Evolutionary conservation across 108 stramenopile genomes (phyloP).

Genomic region (Discostella stelligeroides): DNA sequence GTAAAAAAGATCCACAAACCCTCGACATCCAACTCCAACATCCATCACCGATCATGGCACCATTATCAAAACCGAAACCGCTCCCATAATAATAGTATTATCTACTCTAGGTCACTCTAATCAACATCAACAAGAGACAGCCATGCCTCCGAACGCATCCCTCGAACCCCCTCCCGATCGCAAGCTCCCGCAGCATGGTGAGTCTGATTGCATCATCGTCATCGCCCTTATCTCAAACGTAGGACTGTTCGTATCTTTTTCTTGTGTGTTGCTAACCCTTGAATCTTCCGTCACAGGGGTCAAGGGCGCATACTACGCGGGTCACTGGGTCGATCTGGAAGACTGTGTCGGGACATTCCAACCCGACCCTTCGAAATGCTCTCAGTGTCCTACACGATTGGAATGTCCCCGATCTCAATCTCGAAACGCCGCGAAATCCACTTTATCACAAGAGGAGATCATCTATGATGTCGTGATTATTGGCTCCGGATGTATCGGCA

Average conservation of each 20-base stretch:
- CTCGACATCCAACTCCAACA: too few species aligned
- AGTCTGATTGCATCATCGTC: neutral
- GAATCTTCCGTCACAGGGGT: constrained; percentile 36
- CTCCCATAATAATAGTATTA: too few species aligned
- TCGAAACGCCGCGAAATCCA: constrained; percentile 36
- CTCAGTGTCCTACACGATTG: constrained; percentile 33
- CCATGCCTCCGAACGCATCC: constrained; percentile 8
- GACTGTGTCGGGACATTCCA: constrained; percentile 63
- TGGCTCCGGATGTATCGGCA: constrained; percentile 80
- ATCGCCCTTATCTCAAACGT: neutral
- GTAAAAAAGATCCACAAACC: too few species aligned
- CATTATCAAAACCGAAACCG: too few species aligned
- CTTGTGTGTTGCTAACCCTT: neutral
- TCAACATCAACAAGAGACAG: neutral
- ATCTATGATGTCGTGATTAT: constrained; percentile 68
- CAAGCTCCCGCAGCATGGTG: constrained; percentile 14
- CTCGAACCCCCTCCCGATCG: neutral
- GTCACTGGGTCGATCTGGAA: constrained; percentile 77
- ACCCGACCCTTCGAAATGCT: constrained; percentile 45
- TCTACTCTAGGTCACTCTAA: too few species aligned
- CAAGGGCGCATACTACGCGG: constrained; percentile 77
- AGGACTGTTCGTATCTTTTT: neutral
- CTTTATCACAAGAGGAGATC: neutral
- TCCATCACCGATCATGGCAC: too few species aligned
- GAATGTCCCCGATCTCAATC: constrained; percentile 63